Base-by-base conservation (phyloP, 2,329 filamentous ascomycete genomes). In the Sclerotinia minor region DNA sequence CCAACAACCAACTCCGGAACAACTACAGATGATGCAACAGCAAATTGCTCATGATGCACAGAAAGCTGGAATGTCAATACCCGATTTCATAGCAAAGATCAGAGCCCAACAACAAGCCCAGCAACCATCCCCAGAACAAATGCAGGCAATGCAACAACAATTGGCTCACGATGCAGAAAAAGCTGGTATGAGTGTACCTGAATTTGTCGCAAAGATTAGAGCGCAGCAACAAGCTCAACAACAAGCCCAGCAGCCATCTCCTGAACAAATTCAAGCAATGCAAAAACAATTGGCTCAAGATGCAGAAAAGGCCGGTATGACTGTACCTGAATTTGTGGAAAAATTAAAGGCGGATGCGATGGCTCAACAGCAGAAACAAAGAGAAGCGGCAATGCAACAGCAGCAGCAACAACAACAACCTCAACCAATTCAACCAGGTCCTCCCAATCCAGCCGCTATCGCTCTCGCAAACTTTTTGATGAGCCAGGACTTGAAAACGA, bases 391-490 rank as follows among this genome's bases (percentile, higher is more conserved):
- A 58, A 78, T 79, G 72, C 78, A 79, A 69, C 77, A 38, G 38
- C 76, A 78, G 67, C 76, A 78, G 54, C 79, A 78, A 47, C 81
- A 81, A 72, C 82, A 83, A 60, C 84, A 87, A 75, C 81, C 83
- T 29, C 87, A 91, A 75, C 88, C 89, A 49, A 92, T 94, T 70
- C 83, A 84, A 24, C 90, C 90, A 5, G 91, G 91, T 1, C 92
- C 94, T 32, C 92, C 94, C 6, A 95, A 96, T 74, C 94, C 94
- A 50, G 88, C 93, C 76, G 94, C 93, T 26, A 81, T 98, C 57
- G 93, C 94, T 11, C 85, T 99, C 66, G 96, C 95, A 73, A 90
- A 92, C 76, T 99, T 96, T 80, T 82, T 99, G 69, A 88, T 89
- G 73, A 80, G 85, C 68, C 94, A 97, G 80, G 87, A 95, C 69